A percentile compares a stretch with the other conserved stretches of the same genome.
phyloP scores from a whole-genome alignment of 805 yeast genomes.

The Hermanozyma aechmeae region DNA sequence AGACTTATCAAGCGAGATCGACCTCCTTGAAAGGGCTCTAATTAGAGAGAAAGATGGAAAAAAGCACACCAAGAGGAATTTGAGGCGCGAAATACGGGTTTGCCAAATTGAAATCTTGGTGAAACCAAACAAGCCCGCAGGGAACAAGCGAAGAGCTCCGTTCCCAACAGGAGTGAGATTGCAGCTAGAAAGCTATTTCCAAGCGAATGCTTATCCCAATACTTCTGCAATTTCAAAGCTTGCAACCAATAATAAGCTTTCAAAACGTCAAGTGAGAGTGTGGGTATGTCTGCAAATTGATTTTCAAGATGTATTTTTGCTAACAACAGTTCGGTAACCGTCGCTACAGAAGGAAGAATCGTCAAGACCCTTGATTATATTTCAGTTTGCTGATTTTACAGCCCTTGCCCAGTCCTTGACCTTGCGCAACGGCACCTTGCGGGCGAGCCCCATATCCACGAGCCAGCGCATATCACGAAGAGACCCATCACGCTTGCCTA shows the following conservation, averaged over 20 bases:
- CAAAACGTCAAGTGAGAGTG: constrained; percentile 20
- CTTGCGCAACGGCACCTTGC: constrained; percentile 1
- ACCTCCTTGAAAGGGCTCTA: no score
- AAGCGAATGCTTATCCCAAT: constrained; percentile 14
- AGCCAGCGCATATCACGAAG: constrained; percentile 9
- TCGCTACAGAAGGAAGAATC: constrained; percentile 15
- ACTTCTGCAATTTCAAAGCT: constrained; percentile 16
- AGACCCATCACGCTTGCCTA: constrained; percentile 6
- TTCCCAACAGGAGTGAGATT: no score
- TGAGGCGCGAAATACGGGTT: no score
- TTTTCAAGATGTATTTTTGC: constrained; percentile 1
- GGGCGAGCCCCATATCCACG: constrained; percentile 2
- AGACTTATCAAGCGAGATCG: no score
- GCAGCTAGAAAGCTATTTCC: constrained; percentile 8
- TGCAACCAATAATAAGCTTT: constrained; percentile 17
- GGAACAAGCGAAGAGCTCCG: no score
- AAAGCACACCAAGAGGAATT: no score
- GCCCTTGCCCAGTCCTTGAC: neutral
- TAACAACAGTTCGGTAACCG: constrained; percentile 19
- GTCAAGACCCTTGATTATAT: constrained; percentile 3
- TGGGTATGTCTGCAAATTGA: constrained; percentile 18
- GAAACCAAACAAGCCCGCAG: no score
- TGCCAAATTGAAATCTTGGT: no score
- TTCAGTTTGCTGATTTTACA: constrained; percentile 3
- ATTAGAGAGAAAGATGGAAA: no score